Percentiles rank a stretch among this genome's conserved stretches.
phyloP scores from a whole-genome alignment of 441 rosid genomes.

The Croton setiger region DNA sequence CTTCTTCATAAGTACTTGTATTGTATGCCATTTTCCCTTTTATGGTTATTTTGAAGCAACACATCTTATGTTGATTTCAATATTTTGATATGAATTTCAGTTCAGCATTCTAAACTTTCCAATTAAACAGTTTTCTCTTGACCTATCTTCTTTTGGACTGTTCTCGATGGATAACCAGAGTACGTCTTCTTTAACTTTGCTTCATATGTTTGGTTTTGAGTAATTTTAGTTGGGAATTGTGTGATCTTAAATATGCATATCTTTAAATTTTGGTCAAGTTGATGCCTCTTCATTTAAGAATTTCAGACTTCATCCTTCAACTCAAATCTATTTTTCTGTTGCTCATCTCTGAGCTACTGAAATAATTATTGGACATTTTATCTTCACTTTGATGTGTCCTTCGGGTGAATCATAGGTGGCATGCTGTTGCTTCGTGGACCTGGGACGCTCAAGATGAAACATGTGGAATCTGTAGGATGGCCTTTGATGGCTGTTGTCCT shows the following conservation, averaged over 20 bases:
- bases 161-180: constrained; percentile 36
- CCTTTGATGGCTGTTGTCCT: constrained; percentile 94
- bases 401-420: constrained; percentile 56
- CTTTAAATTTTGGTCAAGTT: too few relatives aligned
- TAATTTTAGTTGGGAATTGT: not conserved
- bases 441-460: constrained; percentile 98
- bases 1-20: too few relatives aligned
- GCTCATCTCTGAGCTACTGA: not conserved
- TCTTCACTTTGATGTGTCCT: not conserved
- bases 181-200: constrained; percentile 29
- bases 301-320: constrained; percentile 2
- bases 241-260: too few relatives aligned
- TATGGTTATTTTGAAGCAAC: not conserved
- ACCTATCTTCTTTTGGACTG: constrained; percentile 22
- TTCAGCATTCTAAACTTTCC: not conserved
- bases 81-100: not conserved
- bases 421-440: constrained; percentile 91
- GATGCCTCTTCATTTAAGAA: not conserved
- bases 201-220: not conserved
- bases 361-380: not conserved
- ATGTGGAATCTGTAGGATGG: constrained; percentile 97
- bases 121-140: constrained; percentile 34
- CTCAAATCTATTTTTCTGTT: too few relatives aligned
- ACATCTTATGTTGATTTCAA: not conserved
- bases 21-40: too few relatives aligned